Percentiles rank a stretch among this genome's conserved stretches.
phyloP scores from a whole-genome alignment of 805 yeast species.

The Candida silvicultrix region DNA sequence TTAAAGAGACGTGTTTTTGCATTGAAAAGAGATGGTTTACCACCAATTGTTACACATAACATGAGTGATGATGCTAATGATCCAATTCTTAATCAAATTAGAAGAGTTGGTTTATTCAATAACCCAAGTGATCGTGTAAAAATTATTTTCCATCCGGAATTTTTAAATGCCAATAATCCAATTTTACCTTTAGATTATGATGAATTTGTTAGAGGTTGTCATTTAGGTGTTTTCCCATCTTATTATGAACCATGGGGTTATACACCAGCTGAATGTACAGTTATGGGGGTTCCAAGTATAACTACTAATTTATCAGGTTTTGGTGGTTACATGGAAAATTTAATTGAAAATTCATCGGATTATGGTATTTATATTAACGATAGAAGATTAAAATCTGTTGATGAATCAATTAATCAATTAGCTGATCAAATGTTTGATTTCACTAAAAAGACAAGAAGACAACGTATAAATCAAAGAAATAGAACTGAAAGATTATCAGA shows the following conservation, averaged over 20 bases:
- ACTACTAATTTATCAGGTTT: slow-evolving; percentile 95
- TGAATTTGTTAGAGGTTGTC: slow-evolving; percentile 97
- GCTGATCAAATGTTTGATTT: slow-evolving; percentile 87
- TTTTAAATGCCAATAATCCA: slow-evolving; percentile 90
- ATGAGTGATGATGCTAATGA: slow-evolving; percentile 90
- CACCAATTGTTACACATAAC: slow-evolving; percentile 96
- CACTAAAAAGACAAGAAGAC: slow-evolving; percentile 85
- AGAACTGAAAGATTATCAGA: slow-evolving; percentile 93
- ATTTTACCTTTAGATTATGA: slow-evolving; percentile 90
- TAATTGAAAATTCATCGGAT: slow-evolving; percentile 89
- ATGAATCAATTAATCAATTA: slow-evolving; percentile 88
- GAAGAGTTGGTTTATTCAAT: slow-evolving; percentile 88
- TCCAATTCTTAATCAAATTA: slow-evolving; percentile 85
- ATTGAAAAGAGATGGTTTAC: slow-evolving; percentile 79
- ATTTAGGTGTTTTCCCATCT: slow-evolving; percentile 96
- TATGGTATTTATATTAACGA: slow-evolving; percentile 97
- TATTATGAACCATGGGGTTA: slow-evolving; percentile 99
- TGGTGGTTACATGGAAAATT: slow-evolving; percentile 98
- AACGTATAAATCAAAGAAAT: slow-evolving; percentile 95
- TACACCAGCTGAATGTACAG: slow-evolving; percentile 99
- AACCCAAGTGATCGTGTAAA: slow-evolving; percentile 87
- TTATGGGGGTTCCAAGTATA: slow-evolving; percentile 97
- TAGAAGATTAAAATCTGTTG: slow-evolving; percentile 85
- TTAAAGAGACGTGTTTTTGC: slow-evolving; percentile 92
- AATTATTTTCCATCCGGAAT: slow-evolving; percentile 96